Evolutionary conservation across 1,139 yeast genomes (phyloP).

Genomic region (Blastobotrys illinoisensis): DNA sequence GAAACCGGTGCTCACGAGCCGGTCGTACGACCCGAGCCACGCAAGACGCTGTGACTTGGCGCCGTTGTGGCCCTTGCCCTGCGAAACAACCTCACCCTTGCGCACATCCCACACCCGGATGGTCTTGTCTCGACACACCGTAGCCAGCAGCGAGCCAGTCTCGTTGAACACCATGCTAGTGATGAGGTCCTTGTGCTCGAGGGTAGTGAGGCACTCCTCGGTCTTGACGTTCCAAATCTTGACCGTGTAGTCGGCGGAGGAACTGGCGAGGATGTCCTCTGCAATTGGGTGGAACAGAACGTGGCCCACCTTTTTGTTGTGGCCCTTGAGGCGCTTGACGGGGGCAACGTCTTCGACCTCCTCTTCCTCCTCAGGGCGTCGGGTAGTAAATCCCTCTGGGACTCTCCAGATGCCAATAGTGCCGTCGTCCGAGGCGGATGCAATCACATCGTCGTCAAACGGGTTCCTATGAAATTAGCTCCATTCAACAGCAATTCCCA

Average conservation of each 20-base stretch:
- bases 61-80: constrained; percentile 88
- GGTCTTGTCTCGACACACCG: constrained; percentile 88
- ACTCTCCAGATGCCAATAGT: constrained; percentile 82
- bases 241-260: constrained; percentile 85
- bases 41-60: constrained; percentile 83
- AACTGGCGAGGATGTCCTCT: constrained; percentile 75
- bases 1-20: constrained; percentile 93
- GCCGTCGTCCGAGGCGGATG: constrained; percentile 89
- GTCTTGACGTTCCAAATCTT: constrained; percentile 84
- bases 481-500: background rate
- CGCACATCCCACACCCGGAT: constrained; percentile 89
- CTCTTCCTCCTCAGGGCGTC: constrained; percentile 49
- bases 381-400: constrained; percentile 73
- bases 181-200: constrained; percentile 83
- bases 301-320: constrained; percentile 91
- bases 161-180: constrained; percentile 87
- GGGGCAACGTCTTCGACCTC: constrained; percentile 60
- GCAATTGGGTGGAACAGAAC: constrained; percentile 88
- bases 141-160: constrained; percentile 80
- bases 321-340: constrained; percentile 67
- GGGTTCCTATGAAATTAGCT: constrained; percentile 46
- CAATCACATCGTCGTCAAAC: constrained; percentile 68
- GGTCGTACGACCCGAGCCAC: constrained; percentile 84
- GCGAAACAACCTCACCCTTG: constrained; percentile 63
- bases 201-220: constrained; percentile 64